Evolutionary conservation across 345 rosid species (phyloP).

Genomic region (Eutrema yunnanense): DNA sequence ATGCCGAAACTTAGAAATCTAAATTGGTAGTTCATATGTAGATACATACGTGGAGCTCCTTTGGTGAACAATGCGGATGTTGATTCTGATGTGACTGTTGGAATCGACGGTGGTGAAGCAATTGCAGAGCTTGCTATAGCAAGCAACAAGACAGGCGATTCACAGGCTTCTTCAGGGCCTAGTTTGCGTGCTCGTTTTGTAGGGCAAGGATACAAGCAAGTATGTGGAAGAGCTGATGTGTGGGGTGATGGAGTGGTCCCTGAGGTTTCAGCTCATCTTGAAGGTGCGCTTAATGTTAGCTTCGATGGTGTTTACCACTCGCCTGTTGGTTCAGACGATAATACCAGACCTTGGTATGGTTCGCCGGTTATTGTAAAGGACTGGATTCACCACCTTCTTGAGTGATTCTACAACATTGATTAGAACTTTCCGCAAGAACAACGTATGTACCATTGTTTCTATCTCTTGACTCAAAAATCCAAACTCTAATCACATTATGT

Average conservation of each 20-base stretch:
- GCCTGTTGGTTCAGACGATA: constrained; percentile 80
- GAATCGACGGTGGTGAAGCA: constrained; percentile 33
- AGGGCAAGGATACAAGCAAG: constrained; percentile 98
- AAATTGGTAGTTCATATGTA: constrained; percentile 22
- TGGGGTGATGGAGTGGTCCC: constrained; percentile 99
- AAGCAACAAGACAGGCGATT: constrained; percentile 25
- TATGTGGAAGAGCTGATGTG: constrained; percentile 82
- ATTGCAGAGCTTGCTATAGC: constrained; percentile 41
- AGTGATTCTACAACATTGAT: constrained; percentile 23
- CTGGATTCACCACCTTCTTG: constrained; percentile 75
- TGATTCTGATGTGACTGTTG: constrained; percentile 34
- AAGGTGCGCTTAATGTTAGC: constrained; percentile 75
- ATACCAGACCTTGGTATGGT: constrained; percentile 80
- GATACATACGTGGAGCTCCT: constrained; percentile 73
- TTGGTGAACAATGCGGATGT: constrained; percentile 39
- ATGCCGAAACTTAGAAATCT: background rate
- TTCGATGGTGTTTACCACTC: constrained; percentile 85
- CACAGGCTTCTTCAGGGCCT: constrained; percentile 18
- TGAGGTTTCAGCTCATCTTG: constrained; percentile 74
- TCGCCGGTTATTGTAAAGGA: constrained; percentile 60
- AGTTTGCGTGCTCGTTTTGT: constrained; percentile 67
- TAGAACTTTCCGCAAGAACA: background rate
- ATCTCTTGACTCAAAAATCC: background rate
- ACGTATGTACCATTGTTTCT: background rate
- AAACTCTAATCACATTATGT: background rate